Conservation (phyloP, 2,329 filamentous ascomycete genomes). For the Aspergillus brasiliensis region DNA sequence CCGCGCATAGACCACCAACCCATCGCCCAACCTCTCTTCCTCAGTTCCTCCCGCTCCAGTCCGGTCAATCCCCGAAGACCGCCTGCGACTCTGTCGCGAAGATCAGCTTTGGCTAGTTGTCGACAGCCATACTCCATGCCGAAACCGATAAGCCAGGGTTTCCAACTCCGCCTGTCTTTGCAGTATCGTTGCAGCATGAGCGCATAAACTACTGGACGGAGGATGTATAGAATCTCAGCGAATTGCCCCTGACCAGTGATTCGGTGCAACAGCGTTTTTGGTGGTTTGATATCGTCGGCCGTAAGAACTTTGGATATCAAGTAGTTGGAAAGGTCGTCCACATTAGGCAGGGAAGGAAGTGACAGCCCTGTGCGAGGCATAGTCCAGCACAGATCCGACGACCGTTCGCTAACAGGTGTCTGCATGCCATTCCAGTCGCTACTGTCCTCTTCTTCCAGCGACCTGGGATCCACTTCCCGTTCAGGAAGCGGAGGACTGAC, state of each 20-base stretch:
- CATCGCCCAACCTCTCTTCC: constrained; percentile 83
- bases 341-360: constrained; percentile 78
- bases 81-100: constrained; percentile 64
- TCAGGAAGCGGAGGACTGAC: constrained; percentile 84
- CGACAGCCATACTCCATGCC: constrained; percentile 83
- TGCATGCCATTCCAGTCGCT: constrained; percentile 53
- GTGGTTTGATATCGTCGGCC: constrained; percentile 94
- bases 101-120: constrained; percentile 73
- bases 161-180: constrained; percentile 77
- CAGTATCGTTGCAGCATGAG: constrained; percentile 74
- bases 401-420: constrained; percentile 43
- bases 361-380: constrained; percentile 94
- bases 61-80: constrained; percentile 76
- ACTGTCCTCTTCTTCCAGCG: constrained; percentile 50
- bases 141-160: constrained; percentile 86
- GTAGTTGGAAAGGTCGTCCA: constrained; percentile 81
- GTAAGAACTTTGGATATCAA: constrained; percentile 88
- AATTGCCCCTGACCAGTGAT: constrained; percentile 71
- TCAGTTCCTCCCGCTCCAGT: constrained; percentile 87
- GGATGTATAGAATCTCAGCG: constrained; percentile 88
- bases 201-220: constrained; percentile 86
- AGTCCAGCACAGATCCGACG: constrained; percentile 64
- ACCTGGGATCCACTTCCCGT: constrained; percentile 72
- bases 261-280: constrained; percentile 80
- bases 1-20: constrained; percentile 96